Base-by-base conservation (phyloP, 2,329 filamentous ascomycete genomes). In the Trichoderma sp. region DNA sequence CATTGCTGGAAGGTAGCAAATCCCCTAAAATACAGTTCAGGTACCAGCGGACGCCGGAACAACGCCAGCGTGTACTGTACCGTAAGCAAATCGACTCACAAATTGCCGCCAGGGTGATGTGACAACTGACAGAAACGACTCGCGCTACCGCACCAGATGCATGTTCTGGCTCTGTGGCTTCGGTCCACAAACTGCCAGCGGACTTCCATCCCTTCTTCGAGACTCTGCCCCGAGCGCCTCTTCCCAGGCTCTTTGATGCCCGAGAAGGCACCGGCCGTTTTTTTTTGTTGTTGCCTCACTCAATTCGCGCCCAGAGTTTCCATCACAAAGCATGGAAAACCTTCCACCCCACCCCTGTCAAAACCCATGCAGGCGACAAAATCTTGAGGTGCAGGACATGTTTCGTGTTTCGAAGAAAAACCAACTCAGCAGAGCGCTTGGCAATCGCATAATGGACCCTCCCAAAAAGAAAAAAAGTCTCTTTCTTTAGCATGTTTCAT, bases 371-470 rank as follows among this genome's bases (percentile, higher is more conserved):
- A 32, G 12, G 45, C 34, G 25, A 42, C 48, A 37, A 37, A 63
- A 63, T 39, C 48, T 27, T 13, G 22, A 39, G 17, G 32, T 17
- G 48, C 34, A 22, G 60, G 48, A 34, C 39, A n/a, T 17, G 29
- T 29, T 45, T 50, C 27, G 42, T 25, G 37, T 25, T 32, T 39
- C 25, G 27, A 39, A 32, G 27, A 39, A 32, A 39, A 27, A 48
- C 29, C 61, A 56, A 29, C 61, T 45, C 61, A 64, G 61, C 61
- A 50, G 45, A 59, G 27, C 32, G 56, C 56, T 59, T 53, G 32
- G 34, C 34, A 53, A 22, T 22, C 25, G 59, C 45, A 39, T 39
- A 35, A 15, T 13, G 50, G 58, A 17, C 37, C 48, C 61, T 35
- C n/a, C n/a, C n/a, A n/a, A n/a, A n/a, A n/a, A n/a, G n/a, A n/a